Percentiles rank a stretch among this genome's conserved stretches.
Evolutionary conservation across 768 basidiomycete genomes (phyloP).

Genomic region (Hericium erinaceus): DNA sequence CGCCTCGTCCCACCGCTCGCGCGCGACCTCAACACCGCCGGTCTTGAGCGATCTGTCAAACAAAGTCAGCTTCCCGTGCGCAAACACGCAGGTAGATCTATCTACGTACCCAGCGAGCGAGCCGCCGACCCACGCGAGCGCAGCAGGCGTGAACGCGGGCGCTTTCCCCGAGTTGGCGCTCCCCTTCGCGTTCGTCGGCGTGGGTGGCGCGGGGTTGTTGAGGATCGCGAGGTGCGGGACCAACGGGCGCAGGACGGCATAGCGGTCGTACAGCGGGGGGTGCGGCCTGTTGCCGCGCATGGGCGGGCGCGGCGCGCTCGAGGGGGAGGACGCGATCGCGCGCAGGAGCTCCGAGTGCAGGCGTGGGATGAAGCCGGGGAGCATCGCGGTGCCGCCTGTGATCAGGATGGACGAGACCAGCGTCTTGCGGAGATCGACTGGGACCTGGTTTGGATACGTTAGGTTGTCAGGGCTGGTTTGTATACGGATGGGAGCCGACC

Average conservation of each 20-base stretch:
- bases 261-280: slow-evolving; percentile 57
- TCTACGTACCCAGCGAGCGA: slow-evolving; percentile 76
- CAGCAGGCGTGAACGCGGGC: slow-evolving; percentile 76
- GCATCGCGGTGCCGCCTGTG: slow-evolving; percentile 81
- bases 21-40: slow-evolving; percentile 69
- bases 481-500: slow-evolving; percentile 28
- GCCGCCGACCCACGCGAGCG: slow-evolving; percentile 88
- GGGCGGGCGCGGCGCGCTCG: slow-evolving; percentile 25
- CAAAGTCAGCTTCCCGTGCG: background rate
- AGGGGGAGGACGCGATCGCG: slow-evolving; percentile 36
- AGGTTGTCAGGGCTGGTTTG: slow-evolving; percentile 1
- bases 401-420: slow-evolving; percentile 81
- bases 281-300: slow-evolving; percentile 27
- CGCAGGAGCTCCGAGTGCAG: slow-evolving; percentile 72
- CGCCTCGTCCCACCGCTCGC: slow-evolving; percentile 83
- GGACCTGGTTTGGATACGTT: slow-evolving; percentile 41
- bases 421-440: slow-evolving; percentile 81
- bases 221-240: slow-evolving; percentile 68
- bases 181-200: slow-evolving; percentile 37
- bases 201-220: slow-evolving; percentile 68
- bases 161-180: slow-evolving; percentile 68
- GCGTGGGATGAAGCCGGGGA: slow-evolving; percentile 88
- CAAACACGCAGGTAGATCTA: background rate
- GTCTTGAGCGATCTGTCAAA: slow-evolving; percentile 68
- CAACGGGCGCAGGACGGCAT: slow-evolving; percentile 63